Percentiles rank a stretch among this genome's conserved stretches.
phyloP scores from a whole-genome alignment of 208 protist species.

The Trypanosoma cruzi region DNA sequence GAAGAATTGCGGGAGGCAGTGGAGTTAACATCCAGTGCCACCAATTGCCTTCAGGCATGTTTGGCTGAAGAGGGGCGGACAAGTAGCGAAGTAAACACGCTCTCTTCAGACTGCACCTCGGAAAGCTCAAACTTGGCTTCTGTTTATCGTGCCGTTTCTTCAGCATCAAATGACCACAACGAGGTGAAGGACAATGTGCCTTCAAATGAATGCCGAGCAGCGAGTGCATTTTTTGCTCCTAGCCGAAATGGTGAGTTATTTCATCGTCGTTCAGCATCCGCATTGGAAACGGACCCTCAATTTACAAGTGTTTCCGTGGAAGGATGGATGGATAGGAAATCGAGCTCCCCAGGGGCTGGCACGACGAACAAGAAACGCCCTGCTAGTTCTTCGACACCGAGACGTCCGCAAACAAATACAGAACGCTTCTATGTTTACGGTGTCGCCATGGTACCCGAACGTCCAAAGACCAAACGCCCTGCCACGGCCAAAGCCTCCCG shows the following conservation, averaged over 20 bases:
- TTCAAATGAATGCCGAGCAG: neutral
- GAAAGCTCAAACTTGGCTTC: neutral
- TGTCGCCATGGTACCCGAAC: neutral
- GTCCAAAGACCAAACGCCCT: neutral
- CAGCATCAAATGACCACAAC: neutral
- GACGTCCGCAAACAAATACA: neutral
- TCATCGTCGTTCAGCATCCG: neutral
- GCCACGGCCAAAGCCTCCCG: neutral
- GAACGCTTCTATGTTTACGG: slow-evolving; percentile 5
- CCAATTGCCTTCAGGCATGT: slow-evolving; percentile 4
- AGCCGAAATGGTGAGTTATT: neutral
- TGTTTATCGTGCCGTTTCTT: neutral
- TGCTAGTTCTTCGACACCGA: neutral
- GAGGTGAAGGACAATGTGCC: neutral
- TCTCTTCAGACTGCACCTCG: neutral
- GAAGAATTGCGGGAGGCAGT: slow-evolving; percentile 18
- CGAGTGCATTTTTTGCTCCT: neutral
- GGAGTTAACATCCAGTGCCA: slow-evolving; percentile 4
- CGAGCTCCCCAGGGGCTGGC: neutral
- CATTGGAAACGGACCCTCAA: neutral
- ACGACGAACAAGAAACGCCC: neutral
- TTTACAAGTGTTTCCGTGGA: neutral
- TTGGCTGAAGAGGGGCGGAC: slow-evolving; percentile 2
- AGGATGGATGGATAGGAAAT: neutral
- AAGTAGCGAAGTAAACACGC: neutral